Conservation (phyloP, 768 basidiomycete species). For the Cystobasidium ongulense region DNA sequence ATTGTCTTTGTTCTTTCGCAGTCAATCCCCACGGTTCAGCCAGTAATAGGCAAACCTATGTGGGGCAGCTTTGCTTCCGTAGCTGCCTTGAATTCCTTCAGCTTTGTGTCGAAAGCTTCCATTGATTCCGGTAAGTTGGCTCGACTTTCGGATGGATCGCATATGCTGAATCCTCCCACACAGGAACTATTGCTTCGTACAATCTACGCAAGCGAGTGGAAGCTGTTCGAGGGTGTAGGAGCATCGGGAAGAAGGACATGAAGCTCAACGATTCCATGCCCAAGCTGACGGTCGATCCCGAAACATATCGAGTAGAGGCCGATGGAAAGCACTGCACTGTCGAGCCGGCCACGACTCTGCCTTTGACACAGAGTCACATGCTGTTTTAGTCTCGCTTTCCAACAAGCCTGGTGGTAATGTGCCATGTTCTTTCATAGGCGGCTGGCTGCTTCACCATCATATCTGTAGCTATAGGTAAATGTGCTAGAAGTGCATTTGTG, state of each 20-base stretch:
- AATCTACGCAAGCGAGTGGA: constrained; percentile 62
- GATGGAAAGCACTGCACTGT: constrained; percentile 49
- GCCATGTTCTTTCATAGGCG: too few species aligned
- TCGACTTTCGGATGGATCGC: too few species aligned
- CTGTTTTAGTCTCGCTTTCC: constrained; percentile 10
- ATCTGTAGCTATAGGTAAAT: neutral
- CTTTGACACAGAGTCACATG: constrained; percentile 41
- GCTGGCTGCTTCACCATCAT: too few species aligned
- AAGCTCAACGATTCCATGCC: constrained; percentile 82
- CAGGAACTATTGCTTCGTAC: constrained; percentile 59
- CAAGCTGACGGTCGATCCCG: constrained; percentile 79
- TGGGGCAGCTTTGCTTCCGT: constrained; percentile 74
- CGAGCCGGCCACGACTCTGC: constrained; percentile 46
- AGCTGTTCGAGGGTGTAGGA: constrained; percentile 67
- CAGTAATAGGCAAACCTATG: constrained; percentile 77
- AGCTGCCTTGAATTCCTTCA: constrained; percentile 72
- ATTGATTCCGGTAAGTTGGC: constrained; percentile 51
- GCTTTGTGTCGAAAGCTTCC: constrained; percentile 74
- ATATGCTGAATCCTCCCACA: too few species aligned
- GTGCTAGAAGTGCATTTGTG: neutral
- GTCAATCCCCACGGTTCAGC: constrained; percentile 92
- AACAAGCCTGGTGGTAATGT: neutral
- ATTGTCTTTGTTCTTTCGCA: neutral
- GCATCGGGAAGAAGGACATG: constrained; percentile 76
- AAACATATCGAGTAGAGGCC: constrained; percentile 69